Conservation (phyloP, 768 basidiomycete genomes). For the Kwoniella dejecticola region DNA sequence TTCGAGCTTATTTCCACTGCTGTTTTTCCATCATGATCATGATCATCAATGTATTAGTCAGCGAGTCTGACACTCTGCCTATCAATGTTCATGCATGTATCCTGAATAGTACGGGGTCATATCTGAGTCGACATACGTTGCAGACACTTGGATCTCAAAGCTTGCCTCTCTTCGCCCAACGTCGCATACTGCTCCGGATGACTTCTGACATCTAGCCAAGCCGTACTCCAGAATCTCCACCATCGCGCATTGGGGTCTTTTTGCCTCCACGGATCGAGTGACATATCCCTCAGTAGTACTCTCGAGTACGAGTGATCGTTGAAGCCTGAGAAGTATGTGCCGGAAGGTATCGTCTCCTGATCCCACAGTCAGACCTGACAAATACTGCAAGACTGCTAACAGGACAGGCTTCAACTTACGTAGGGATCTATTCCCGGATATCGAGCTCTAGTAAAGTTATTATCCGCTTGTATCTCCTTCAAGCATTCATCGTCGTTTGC, state of each 20-base stretch:
- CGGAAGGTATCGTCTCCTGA: constrained; percentile 12
- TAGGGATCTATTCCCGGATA: constrained; percentile 9
- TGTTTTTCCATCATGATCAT: no score
- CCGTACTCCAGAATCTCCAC: constrained; percentile 13
- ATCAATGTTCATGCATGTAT: no score
- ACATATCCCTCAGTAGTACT: constrained; percentile 5
- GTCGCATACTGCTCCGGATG: constrained; percentile 20
- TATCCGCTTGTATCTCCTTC: constrained; percentile 8
- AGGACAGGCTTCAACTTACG: neutral
- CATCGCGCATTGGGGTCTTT: neutral
- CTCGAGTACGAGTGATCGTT: constrained; percentile 13
- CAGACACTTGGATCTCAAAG: no score
- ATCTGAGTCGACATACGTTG: no score
- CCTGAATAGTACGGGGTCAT: no score
- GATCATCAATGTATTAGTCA: no score
- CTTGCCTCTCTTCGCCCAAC: neutral
- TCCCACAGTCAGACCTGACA: neutral
- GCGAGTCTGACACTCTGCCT: no score
- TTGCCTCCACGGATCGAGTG: constrained; percentile 21
- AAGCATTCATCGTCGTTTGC: constrained; percentile 1
- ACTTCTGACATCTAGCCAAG: constrained; percentile 13
- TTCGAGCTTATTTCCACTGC: no score
- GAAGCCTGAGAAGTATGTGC: constrained; percentile 17
- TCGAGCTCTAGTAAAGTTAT: constrained; percentile 8
- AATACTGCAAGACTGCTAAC: neutral